Evolutionary conservation across 164 flowering plant species (phyloP).

Genomic region (Chloranthus sessilifolius): DNA sequence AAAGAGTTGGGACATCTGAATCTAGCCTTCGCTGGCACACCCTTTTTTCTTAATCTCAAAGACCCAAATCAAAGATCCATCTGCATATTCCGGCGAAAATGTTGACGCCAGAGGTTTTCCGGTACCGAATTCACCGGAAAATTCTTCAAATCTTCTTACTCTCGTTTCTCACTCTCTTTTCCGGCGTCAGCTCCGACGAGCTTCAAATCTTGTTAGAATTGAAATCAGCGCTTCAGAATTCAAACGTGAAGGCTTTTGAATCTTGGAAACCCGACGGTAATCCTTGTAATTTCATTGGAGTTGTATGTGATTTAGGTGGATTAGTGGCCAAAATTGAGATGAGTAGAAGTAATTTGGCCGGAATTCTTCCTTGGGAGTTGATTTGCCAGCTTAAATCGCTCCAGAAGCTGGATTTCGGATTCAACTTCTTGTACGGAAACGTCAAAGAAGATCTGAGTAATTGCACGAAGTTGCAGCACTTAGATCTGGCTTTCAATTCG

Average conservation of each 20-base stretch:
- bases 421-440: conserved; percentile 34
- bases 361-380: conserved; percentile 38
- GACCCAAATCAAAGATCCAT: too few species aligned
- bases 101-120: too few species aligned
- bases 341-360: conserved; percentile 17
- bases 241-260: conserved; percentile 19
- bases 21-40: too few species aligned
- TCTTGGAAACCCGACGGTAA: conserved; percentile 31
- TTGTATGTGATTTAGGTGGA: conserved; percentile 31
- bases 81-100: too few species aligned
- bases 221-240: conserved; percentile 24
- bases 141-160: too few species aligned
- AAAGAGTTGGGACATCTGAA: too few species aligned
- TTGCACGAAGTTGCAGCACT: conserved; percentile 31
- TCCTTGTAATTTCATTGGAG: conserved; percentile 46
- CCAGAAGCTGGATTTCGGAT: conserved; percentile 31
- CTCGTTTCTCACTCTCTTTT: conserved; percentile 1
- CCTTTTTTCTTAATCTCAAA: too few species aligned
- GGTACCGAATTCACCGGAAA: too few species aligned
- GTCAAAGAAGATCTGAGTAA: conserved; percentile 28
- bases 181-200: conserved; percentile 16
- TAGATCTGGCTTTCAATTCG: conserved; percentile 42
- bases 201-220: conserved; percentile 31
- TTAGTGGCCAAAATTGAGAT: conserved; percentile 38
- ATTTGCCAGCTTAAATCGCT: conserved; percentile 41